phyloP scores from a whole-genome alignment of 2,329 filamentous ascomycete species.

The Ceratocystis cubensis region DNA sequence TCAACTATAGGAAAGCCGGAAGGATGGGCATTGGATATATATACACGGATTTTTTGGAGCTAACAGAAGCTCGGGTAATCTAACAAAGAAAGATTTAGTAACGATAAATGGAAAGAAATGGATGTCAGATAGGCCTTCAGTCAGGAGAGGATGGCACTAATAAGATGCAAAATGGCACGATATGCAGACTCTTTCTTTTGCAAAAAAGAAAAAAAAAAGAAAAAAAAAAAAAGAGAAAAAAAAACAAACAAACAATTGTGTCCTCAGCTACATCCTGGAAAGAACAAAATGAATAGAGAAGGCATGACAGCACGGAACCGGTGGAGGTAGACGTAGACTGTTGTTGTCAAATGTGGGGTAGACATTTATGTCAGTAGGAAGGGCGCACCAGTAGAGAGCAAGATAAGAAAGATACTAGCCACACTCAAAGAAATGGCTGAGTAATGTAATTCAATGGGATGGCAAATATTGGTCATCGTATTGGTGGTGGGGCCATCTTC shows the following conservation, averaged over 20 bases:
- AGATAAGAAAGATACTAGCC: background rate
- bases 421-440: background rate
- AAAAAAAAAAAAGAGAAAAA: no score
- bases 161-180: background rate
- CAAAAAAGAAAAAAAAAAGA: background rate
- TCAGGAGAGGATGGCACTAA: background rate
- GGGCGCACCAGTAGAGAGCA: background rate
- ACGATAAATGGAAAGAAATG: background rate
- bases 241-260: background rate
- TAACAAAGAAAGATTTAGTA: background rate
- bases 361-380: background rate
- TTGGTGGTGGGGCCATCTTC: background rate
- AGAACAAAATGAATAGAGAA: background rate
- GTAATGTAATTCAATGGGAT: no score
- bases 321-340: background rate
- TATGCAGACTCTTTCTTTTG: background rate
- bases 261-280: background rate
- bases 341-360: background rate
- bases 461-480: background rate
- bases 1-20: background rate
- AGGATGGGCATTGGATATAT: background rate
- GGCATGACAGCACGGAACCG: background rate
- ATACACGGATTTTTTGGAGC: background rate
- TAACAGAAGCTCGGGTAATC: background rate
- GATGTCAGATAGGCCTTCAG: background rate